Percentiles rank a stretch among this genome's conserved stretches.
Conservation (phyloP, 768 basidiomycete species). For the Kwoniella pini region DNA sequence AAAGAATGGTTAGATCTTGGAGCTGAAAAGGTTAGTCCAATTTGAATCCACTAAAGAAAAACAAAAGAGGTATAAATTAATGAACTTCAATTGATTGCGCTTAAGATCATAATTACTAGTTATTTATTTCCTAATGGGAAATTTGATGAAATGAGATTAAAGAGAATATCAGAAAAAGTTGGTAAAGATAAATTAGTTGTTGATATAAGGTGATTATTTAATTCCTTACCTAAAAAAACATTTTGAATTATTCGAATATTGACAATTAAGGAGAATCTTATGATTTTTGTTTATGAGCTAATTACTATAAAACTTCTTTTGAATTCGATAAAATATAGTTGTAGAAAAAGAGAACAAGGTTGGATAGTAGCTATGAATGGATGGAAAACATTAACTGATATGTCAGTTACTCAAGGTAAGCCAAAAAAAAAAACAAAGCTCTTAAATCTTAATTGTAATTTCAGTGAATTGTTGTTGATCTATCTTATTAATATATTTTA, state of each 20-base stretch:
- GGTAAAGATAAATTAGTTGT: constrained; percentile 88
- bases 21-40: constrained; percentile 72
- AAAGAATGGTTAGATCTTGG: constrained; percentile 80
- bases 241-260: too few relatives aligned
- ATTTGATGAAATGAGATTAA: constrained; percentile 74
- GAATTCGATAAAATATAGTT: constrained; percentile 67
- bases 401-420: constrained; percentile 65
- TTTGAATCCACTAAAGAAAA: too few relatives aligned
- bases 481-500: too few relatives aligned
- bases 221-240: too few relatives aligned
- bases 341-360: constrained; percentile 69
- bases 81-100: not conserved
- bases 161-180: constrained; percentile 63
- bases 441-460: too few relatives aligned
- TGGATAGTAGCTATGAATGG: constrained; percentile 99
- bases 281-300: too few relatives aligned
- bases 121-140: constrained; percentile 82
- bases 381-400: constrained; percentile 95
- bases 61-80: not conserved
- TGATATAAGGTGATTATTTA: constrained; percentile 98
- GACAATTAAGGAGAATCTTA: too few relatives aligned
- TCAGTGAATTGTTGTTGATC: too few relatives aligned
- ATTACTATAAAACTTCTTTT: too few relatives aligned
- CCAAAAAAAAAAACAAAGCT: too few relatives aligned
- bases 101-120: constrained; percentile 94